Conservation (phyloP, 2,329 filamentous ascomycete genomes). For the Microcera coccophila region DNA sequence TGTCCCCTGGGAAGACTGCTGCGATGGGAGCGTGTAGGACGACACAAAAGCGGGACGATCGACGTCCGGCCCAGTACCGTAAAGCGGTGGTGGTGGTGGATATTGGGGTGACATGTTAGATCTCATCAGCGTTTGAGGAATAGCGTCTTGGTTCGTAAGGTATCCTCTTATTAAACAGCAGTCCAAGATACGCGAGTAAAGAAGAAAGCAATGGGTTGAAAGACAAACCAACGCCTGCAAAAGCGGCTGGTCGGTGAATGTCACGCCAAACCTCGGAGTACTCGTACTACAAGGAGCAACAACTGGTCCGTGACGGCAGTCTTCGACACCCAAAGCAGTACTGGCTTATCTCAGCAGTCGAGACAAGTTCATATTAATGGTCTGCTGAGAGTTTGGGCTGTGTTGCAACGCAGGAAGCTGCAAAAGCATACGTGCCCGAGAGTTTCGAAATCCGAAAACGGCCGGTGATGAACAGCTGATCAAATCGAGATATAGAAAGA, state of each 20-base stretch:
- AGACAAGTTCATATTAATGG: constrained; percentile 6
- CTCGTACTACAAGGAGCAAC: too few relatives aligned
- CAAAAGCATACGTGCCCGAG: constrained; percentile 12
- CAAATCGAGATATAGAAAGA: constrained; percentile 12
- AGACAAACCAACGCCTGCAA: too few relatives aligned
- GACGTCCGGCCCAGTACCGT: constrained; percentile 40
- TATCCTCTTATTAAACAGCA: too few relatives aligned
- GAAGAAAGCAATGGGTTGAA: too few relatives aligned
- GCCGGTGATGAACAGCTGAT: constrained; percentile 4
- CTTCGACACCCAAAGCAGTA: too few relatives aligned
- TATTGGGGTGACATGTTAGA: constrained; percentile 48
- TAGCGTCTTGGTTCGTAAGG: too few relatives aligned
- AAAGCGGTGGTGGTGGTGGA: constrained; percentile 38
- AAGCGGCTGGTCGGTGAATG: too few relatives aligned
- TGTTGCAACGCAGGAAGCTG: constrained; percentile 11
- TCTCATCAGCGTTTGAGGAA: too few relatives aligned
- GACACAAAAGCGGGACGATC: constrained; percentile 36
- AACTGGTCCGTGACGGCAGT: too few relatives aligned
- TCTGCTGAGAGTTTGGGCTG: constrained; percentile 4
- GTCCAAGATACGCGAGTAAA: too few relatives aligned
- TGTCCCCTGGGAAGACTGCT: constrained; percentile 31
- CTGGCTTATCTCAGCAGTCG: constrained; percentile 2
- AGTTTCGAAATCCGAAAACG: constrained; percentile 14
- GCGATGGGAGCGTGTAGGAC: constrained; percentile 28
- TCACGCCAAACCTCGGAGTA: too few relatives aligned